These are phyloP conservation scores for Verbascum thapsus DNA, from an alignment of 257 asterid species.

Conservation along the genomic window DNA sequence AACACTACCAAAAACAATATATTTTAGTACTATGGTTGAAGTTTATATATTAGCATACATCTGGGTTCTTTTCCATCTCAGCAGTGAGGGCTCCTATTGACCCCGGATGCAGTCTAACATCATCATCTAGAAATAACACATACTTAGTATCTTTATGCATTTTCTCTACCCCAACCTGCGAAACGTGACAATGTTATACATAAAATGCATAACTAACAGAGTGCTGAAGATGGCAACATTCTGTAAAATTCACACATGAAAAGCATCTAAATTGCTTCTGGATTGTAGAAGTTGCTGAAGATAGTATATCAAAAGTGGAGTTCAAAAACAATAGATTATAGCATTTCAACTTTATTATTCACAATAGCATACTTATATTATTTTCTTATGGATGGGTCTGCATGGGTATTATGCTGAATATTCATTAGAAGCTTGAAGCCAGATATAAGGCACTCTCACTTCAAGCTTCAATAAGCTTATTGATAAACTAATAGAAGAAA, in stretches of 20 bases:
- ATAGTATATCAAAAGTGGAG: conserved; percentile 10
- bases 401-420: background rate
- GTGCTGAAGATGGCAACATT: conserved; percentile 21
- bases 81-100: conserved; percentile 92
- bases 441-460: background rate
- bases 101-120: conserved; percentile 98
- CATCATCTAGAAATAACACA: conserved; percentile 94
- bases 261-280: conserved; percentile 12
- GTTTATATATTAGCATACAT: conserved; percentile 45
- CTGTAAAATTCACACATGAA: conserved; percentile 8
- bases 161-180: conserved; percentile 89
- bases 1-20: conserved; percentile 23
- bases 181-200: conserved; percentile 17
- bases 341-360: conserved; percentile 1
- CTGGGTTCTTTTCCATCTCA: conserved; percentile 95
- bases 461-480: conserved; percentile 3
- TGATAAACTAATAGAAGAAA: conserved; percentile 10
- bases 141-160: conserved; percentile 94
- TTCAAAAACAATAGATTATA: conserved; percentile 3
- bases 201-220: conserved; percentile 17
- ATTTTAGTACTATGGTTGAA: conserved; percentile 14
- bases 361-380: background rate
- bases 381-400: background rate
- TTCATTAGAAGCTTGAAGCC: conserved; percentile 12
- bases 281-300: conserved; percentile 13